Percentiles rank a stretch among this genome's conserved stretches.
These are phyloP conservation scores for Diaporthe capsici DNA, from an alignment of 2,329 filamentous ascomycete species.

Conservation along the genomic window DNA sequence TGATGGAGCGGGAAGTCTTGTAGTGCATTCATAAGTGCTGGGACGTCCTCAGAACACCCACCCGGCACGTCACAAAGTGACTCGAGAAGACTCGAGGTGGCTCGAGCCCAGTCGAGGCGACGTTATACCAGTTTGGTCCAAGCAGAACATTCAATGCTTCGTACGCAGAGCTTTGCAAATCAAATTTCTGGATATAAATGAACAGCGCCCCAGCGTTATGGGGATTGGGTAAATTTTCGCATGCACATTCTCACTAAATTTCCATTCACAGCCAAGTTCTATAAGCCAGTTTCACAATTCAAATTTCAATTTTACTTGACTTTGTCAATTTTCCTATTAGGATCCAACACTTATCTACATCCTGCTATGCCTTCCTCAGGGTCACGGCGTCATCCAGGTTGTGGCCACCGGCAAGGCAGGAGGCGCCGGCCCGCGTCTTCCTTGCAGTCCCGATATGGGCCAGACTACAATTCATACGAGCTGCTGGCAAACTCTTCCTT, in stretches of 20 bases:
- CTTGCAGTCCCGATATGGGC: not conserved
- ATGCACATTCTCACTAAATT: not conserved
- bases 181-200: not conserved
- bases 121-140: too few relatives aligned
- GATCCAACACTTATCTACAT: not conserved
- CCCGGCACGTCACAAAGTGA: not conserved
- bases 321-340: not conserved
- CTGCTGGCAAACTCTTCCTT: not conserved
- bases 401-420: not conserved
- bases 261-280: not conserved
- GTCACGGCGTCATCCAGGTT: not conserved
- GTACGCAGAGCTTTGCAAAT: accelerated
- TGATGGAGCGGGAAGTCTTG: too few relatives aligned
- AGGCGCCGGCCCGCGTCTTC: not conserved
- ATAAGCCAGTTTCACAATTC: not conserved
- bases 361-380: not conserved
- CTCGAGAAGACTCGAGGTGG: not conserved
- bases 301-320: not conserved
- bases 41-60: too few relatives aligned
- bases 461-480: not conserved
- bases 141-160: not conserved
- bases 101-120: too few relatives aligned
- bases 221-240: too few relatives aligned
- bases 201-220: not conserved
- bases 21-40: too few relatives aligned